Evolutionary conservation across 1,284 basidiomycete species (phyloP), one percentile per base, ranked within the genome.

Genomic region (Boletellus deceptivus): DNA sequence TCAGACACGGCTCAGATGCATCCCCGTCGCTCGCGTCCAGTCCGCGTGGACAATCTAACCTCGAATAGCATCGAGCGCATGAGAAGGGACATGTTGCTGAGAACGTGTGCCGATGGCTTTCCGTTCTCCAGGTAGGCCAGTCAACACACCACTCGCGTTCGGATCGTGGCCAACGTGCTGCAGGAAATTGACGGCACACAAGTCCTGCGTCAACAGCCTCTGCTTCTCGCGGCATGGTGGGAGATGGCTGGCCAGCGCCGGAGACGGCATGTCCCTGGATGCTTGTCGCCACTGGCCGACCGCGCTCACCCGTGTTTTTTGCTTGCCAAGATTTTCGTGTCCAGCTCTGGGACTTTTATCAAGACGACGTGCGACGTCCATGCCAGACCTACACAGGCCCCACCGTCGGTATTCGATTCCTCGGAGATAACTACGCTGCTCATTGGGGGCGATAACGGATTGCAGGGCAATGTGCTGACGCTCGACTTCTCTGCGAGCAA

Each of bases 181-280:
- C 61, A 88, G 87, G 62, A 80, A 75, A 57, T 70, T 89, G 6
- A 58, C 64, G 2, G 78, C 70, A 0, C 89, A 91, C 65, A 75
- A 69, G 18, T 85, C 84, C 1, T 91, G 88, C 63, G 80, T 91
- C 20, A 91, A 91, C 57, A 76, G 79, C 3, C 74, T 91, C 3
- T 68, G 76, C 0, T 83, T 89, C 61, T 88, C 86, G 2, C 72
- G 72, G 3, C 71, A 75, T 7, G 77, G 79, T 36, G 86, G 85
- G 1, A 72, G 80, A 52, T 89, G 83, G 75, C 67, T 91, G 29
- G 88, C 86, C 0, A 88, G 83, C 62, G 89, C 82, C 13, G 88
- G 89, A 25, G 89, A 91, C 64, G 88, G 88, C 85, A 63, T 62
- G 49, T 73, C 57, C 10, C 13, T 48, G 25, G 18, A 51, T 47